Evolutionary conservation across 805 yeast genomes (phyloP).

Genomic region (Myxozyma udenii): DNA sequence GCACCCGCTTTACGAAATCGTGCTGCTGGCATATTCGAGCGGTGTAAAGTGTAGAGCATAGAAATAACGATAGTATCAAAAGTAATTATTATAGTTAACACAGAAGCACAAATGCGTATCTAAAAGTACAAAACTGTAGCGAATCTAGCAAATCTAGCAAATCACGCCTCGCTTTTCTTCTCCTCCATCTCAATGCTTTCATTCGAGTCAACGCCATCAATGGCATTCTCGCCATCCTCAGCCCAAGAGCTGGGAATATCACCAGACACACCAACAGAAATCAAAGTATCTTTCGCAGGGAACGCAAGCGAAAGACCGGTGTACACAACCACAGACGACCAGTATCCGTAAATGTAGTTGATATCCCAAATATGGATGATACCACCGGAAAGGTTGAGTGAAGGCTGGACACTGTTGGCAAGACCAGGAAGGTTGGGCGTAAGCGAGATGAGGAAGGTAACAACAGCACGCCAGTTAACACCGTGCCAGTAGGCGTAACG

Average conservation of each 20-base stretch:
- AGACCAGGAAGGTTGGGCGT: constrained; percentile 34
- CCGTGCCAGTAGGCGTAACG: constrained; percentile 49
- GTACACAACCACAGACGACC: constrained; percentile 23
- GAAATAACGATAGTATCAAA: no score
- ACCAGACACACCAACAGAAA: constrained; percentile 14
- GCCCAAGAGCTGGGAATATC: background rate
- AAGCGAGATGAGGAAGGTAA: constrained; percentile 36
- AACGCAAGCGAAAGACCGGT: constrained; percentile 16
- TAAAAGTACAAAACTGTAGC: no score
- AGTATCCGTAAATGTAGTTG: constrained; percentile 33
- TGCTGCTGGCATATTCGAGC: no score
- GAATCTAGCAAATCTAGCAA: no score
- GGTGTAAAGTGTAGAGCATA: no score
- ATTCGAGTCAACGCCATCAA: no score
- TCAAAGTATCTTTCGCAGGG: constrained; percentile 24
- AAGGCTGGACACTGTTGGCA: constrained; percentile 27
- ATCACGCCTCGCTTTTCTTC: no score
- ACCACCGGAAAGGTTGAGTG: constrained; percentile 24
- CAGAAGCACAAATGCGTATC: no score
- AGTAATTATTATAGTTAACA: no score
- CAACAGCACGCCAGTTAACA: constrained; percentile 45
- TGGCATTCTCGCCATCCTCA: background rate
- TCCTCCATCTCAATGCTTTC: no score
- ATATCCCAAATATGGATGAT: constrained; percentile 32
- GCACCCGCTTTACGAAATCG: no score